phyloP scores from a whole-genome alignment of 345 rosid species.

The Aquilaria sinensis region DNA sequence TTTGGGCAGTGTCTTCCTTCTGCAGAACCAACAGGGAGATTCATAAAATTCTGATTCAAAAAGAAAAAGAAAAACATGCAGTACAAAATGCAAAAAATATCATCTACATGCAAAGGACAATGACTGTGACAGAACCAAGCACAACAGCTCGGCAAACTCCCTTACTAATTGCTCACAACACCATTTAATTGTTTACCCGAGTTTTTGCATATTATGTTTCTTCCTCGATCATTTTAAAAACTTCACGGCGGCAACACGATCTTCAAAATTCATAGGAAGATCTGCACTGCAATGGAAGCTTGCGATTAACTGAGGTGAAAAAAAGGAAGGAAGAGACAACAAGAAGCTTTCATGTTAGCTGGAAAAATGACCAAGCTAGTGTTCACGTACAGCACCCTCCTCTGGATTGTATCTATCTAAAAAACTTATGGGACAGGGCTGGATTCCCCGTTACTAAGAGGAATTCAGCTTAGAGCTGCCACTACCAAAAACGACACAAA shows the following conservation, averaged over 20 bases:
- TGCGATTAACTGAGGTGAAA: conserved; percentile 25
- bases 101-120: conserved; percentile 4
- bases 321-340: conserved; percentile 14
- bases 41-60: too few relatives aligned
- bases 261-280: conserved; percentile 92
- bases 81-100: neutral
- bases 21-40: too few relatives aligned
- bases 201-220: conserved; percentile 94
- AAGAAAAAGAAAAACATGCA: too few relatives aligned
- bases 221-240: conserved; percentile 81
- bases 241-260: conserved; percentile 94
- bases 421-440: too few relatives aligned
- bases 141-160: neutral
- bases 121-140: neutral
- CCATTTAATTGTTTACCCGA: conserved; percentile 41
- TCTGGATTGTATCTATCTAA: conserved; percentile 75
- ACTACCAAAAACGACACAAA: too few relatives aligned
- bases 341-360: conserved; percentile 6
- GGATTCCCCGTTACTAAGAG: too few relatives aligned
- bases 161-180: neutral
- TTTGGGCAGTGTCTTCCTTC: too few relatives aligned
- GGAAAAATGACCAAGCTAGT: conserved; percentile 50
- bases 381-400: conserved; percentile 97
- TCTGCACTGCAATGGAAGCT: conserved; percentile 83
- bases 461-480: too few relatives aligned